Evolutionary conservation across 2,329 filamentous ascomycete genomes (phyloP).

Genomic region (Talaromyces rugulosus): DNA sequence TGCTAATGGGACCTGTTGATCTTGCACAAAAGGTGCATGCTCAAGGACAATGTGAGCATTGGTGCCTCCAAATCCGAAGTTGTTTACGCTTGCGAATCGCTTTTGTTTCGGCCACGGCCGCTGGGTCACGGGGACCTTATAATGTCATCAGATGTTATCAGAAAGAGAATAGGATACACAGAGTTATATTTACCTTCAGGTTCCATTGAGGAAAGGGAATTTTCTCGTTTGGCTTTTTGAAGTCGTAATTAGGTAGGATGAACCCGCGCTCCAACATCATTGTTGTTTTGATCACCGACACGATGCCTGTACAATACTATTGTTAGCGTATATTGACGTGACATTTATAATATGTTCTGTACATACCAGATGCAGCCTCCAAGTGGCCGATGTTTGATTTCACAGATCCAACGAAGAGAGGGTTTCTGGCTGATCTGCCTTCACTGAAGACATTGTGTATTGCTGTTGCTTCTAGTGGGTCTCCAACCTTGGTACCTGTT

Average conservation of each 20-base stretch:
- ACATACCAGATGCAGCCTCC: constrained; percentile 6
- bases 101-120: background rate
- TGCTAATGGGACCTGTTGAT: background rate
- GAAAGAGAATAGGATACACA: background rate
- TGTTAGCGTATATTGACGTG: background rate
- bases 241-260: constrained; percentile 18
- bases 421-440: background rate
- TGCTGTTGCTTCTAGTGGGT: background rate
- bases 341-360: constrained; percentile 7
- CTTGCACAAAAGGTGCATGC: background rate
- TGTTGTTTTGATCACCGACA: constrained; percentile 11
- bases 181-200: background rate
- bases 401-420: constrained; percentile 3
- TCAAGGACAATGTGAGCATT: constrained; percentile 12
- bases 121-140: background rate
- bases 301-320: constrained; percentile 6
- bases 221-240: constrained; percentile 13
- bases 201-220: background rate
- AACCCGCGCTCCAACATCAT: constrained; percentile 6
- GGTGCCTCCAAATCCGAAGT: constrained; percentile 12
- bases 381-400: constrained; percentile 7
- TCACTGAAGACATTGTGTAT: constrained; percentile 15
- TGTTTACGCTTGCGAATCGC: constrained; percentile 8
- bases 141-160: background rate
- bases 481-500: constrained; percentile 4